phyloP scores from a whole-genome alignment of 305 asterid genomes.

The Rubia peregrina region DNA sequence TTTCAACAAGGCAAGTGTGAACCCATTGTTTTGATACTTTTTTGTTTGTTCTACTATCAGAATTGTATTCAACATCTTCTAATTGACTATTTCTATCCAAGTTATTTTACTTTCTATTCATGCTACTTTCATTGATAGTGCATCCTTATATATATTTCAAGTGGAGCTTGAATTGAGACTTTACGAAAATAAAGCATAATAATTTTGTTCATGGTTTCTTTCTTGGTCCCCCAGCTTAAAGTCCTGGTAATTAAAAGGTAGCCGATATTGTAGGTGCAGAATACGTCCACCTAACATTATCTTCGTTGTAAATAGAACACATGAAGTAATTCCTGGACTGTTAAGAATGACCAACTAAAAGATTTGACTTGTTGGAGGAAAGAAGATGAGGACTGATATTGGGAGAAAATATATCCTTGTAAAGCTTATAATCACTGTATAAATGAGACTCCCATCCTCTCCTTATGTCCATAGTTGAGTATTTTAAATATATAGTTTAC shows the following conservation, averaged over 20 bases:
- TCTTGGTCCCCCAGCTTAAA: neutral
- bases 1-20: neutral
- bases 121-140: neutral
- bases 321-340: neutral
- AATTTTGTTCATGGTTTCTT: neutral
- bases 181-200: neutral
- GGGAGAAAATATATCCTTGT: neutral
- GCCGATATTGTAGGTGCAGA: neutral
- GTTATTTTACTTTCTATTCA: neutral
- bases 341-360: neutral
- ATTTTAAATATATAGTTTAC: neutral
- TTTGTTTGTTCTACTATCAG: neutral
- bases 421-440: neutral
- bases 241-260: neutral
- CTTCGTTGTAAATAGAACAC: neutral
- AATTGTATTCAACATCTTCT: neutral
- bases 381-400: neutral
- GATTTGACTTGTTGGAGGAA: conserved; percentile 1
- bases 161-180: neutral
- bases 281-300: neutral
- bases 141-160: neutral
- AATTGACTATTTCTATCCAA: neutral
- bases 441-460: neutral
- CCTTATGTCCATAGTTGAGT: neutral
- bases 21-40: neutral